These are phyloP conservation scores for Yamadazyma sp. DNA, from an alignment of 1,139 yeast genomes.

Conservation along the genomic window DNA sequence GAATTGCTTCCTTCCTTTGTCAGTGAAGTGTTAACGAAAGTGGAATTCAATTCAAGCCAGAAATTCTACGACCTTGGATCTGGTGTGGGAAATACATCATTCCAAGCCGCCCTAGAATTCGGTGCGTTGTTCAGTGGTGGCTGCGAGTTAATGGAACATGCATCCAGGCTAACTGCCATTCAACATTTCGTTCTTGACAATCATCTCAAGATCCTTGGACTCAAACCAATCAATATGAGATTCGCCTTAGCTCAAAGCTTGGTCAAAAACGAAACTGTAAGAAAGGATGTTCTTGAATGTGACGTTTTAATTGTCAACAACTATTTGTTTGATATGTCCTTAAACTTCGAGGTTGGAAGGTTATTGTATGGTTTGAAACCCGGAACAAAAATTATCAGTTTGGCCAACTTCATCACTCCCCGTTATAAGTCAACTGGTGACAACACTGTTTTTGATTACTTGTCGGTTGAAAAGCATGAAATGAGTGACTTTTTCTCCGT, in stretches of 20 bases:
- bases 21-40: conserved; percentile 65
- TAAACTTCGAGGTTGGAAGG: conserved; percentile 68
- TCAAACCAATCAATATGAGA: conserved; percentile 54
- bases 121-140: conserved; percentile 81
- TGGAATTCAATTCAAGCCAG: conserved; percentile 52
- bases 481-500: conserved; percentile 70
- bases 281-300: conserved; percentile 54
- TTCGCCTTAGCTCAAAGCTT: conserved; percentile 71
- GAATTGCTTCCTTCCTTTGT: conserved; percentile 81
- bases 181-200: conserved; percentile 60
- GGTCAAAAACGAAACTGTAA: conserved; percentile 60
- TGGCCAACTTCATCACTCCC: conserved; percentile 70
- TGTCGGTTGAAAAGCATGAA: conserved; percentile 62
- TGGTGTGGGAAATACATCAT: conserved; percentile 89
- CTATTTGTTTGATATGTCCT: conserved; percentile 72
- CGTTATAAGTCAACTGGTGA: conserved; percentile 55
- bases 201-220: conserved; percentile 63
- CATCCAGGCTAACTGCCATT: conserved; percentile 62
- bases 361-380: conserved; percentile 62
- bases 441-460: conserved; percentile 58
- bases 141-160: conserved; percentile 84
- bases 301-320: conserved; percentile 80
- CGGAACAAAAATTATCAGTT: conserved; percentile 77
- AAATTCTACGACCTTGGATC: conserved; percentile 85
- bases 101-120: conserved; percentile 85